phyloP scores from a whole-genome alignment of 2,329 filamentous ascomycete genomes.

The Teratosphaeria viscida region DNA sequence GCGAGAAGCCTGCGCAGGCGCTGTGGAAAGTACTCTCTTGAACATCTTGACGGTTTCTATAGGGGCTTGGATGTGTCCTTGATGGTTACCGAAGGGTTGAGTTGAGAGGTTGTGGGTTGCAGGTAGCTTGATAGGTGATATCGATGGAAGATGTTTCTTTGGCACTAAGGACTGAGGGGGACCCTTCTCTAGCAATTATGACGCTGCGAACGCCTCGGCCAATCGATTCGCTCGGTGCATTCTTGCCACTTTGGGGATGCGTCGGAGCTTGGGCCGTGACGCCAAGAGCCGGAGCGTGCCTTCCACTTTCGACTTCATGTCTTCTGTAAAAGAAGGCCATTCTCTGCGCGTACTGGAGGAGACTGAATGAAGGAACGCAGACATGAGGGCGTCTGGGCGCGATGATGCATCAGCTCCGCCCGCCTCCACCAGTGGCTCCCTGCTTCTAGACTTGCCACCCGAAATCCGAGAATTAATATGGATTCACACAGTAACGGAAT shows the following conservation, averaged over 20 bases:
- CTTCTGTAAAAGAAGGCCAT: not conserved
- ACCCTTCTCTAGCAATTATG: not conserved
- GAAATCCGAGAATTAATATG: not conserved
- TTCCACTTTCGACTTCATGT: not conserved
- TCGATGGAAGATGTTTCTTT: not conserved
- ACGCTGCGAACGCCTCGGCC: not conserved
- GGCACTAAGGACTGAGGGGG: not conserved
- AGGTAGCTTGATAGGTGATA: not conserved
- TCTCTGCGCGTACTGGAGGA: not conserved
- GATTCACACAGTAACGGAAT: not conserved
- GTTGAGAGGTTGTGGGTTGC: not conserved
- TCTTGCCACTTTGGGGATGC: not conserved
- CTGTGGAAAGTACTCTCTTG: conserved; percentile 44
- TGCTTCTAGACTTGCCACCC: not conserved
- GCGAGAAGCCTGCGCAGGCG: conserved; percentile 43
- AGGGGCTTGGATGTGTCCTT: not conserved
- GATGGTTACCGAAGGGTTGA: not conserved
- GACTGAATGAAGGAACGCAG: not conserved
- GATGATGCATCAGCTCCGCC: not conserved
- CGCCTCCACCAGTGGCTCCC: not conserved
- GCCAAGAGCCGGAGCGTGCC: not conserved
- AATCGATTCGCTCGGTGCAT: not conserved
- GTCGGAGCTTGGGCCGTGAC: not conserved
- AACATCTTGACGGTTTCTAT: conserved; percentile 40
- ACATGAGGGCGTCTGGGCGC: not conserved